Evolutionary conservation across 148 eudicot genomes (phyloP), one percentile per base, ranked within the genome.

Genomic region (Camellia granthamiana): DNA sequence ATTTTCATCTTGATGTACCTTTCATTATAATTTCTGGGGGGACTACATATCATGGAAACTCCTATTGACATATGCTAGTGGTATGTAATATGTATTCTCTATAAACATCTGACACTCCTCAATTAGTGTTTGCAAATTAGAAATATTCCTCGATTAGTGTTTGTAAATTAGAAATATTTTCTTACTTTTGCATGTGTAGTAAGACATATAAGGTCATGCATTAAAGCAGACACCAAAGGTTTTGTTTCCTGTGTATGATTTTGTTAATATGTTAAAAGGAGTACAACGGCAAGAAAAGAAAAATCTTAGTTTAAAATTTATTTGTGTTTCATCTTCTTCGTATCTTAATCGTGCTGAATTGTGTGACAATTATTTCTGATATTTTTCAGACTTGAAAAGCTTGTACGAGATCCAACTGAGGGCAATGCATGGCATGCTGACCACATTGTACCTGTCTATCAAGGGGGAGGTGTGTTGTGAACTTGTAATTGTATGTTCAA

Each of bases 381-480:
- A 47, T 77, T 81, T 79, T 70, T 77, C 88, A 96, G 99, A 85
- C 54, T 91, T 81, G 90, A 88, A 52, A 94, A 90, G 85, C 97
- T 96, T 82, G 93, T 94, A 74, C 78, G 79, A 74, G 92, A 92
- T 64, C 98, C 99, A 77, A 85, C 85, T 72, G 99, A 96, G 78
- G 98, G 99, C 79, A 92, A 96, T 76, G 94, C 99, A 77, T 96
- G 99, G 99, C 98, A 96, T 83, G 99, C 98, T 11, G 99, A 96
- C 83, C 99, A 96, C 85, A 83, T 90, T 66, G 77, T 94, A 76
- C 92, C 99, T 60, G 99, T 96, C 71, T 96, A 86, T 79, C 85
- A 81, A 73, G 99, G 99, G 77, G 99, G 99, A 91, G 99, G 99
- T 96, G 76, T 47, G 23, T 71, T 83, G 41, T 21, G 6, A 9